Base-by-base conservation (phyloP, 495 filamentous ascomycete genomes). In the Hypomontagnella submonticulosa region DNA sequence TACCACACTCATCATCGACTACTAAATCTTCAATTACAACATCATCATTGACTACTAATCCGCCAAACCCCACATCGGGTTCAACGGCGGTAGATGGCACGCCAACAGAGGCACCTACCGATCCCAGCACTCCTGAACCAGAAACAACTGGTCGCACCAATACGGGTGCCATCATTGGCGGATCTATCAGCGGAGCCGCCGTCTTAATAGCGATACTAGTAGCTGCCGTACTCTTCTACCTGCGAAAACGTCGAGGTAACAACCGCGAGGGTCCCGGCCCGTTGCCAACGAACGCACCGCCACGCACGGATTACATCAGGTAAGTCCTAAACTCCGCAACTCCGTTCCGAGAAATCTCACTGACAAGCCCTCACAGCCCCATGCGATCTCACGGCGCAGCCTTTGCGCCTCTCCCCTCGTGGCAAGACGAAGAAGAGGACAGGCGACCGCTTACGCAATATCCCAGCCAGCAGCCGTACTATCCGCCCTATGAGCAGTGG, bases 81-180 rank as follows among this genome's bases (percentile, higher is more conserved):
- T 37, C 34, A 16, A 30, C 61, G 33, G 9, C 59, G 6, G 7
- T 61, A 15, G 65, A 44, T 4, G 40, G 57, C 8, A 50, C 61
- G 0, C 48, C 46, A 41, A 49, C 43, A 33, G 57, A 42, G 19
- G 40, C 63, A 9, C 36, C 61, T 1, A 66, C 61, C 13, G 33
- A 66, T 32, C 7, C 63, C 23, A 62, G 40, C 43, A 5, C 65
- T 15, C 55, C 66, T 10, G 37, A 19, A 15, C 11, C 48, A 30
- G 40, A 50, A 48, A 40, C 66, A 48, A 40, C 66, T n/a, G 33
- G 57, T 13, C 55, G 49, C 33, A 71, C 57, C 48, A 71, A 75
- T 10, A 76, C 71, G 4, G 80, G 77, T 4, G 77, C 77, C 40
- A 79, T 83, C 10, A 75, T 81, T 7, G 81, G 81, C 48, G 81